Base-by-base conservation (phyloP, 176 grass and related monocot genomes). In the Sorghum bicolor region DNA sequence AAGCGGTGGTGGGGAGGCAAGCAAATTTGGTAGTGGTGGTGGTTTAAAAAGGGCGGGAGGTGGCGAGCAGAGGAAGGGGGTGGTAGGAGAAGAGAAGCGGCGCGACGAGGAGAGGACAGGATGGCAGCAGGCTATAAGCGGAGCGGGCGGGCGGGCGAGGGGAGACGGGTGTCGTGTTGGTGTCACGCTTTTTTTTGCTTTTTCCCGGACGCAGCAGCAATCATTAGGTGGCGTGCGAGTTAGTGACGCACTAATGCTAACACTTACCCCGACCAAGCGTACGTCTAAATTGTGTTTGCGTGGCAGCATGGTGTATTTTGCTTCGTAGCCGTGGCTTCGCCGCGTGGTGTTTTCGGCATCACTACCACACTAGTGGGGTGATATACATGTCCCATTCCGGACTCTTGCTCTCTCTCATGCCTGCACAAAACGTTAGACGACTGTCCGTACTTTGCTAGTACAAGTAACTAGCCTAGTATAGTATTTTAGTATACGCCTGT, bases 41-140 rank as follows among this genome's bases (percentile, higher is more conserved):
- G 80, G 76, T 91, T 92, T 86, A 86, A 88, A 87, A 91, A 83
- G 88, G 85, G 84, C 80, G 84, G 84, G 84, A 86, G 82, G 83
- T 78, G 88, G 87, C 82, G 45, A 32, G 82, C 71, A 79, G 77
- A 10, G 44, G 75, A 24, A 36, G 68, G 0, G 5, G 38, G 8
- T 0, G 43, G 37, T 13, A 71, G 28, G 13, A 14, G 48, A 52
- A 22, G 65, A 28, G 83, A 82, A 76, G 65, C 74, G 62, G 61
- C 53, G 37, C 15, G 74, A 70, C 19, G 68, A 45, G 62, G 48
- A 28, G 69, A 16, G 22, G 52, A 12, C 72, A 53, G 29, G 47
- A 73, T 48, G 70, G 40, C 40, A 47, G 72, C 30, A 22, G 17
- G 73, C 47, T 76, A 69, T 53, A 81, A 28, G 44, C 31, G 66